A percentile compares a stretch with the other conserved stretches of the same genome.
Conservation (phyloP, 2,329 filamentous ascomycete genomes). For the Knoxdaviesia proteae region DNA sequence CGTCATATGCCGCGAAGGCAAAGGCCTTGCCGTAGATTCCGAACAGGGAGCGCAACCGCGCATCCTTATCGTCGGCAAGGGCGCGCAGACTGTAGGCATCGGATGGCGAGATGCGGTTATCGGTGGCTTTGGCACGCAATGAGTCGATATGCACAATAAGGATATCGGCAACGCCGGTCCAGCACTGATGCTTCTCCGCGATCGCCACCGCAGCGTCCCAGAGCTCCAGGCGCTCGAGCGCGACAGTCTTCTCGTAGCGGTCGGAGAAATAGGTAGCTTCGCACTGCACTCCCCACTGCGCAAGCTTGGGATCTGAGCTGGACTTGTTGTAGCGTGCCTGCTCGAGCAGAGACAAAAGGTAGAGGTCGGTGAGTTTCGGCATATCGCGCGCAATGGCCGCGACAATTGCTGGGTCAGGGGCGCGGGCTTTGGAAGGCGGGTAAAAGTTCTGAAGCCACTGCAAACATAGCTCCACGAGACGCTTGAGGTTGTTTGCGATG, state of each 20-base stretch:
- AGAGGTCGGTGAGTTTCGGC: constrained; percentile 30
- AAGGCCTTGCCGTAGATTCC: constrained; percentile 44
- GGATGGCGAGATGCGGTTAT: constrained; percentile 10
- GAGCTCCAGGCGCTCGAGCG: constrained; percentile 30
- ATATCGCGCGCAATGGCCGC: constrained; percentile 24
- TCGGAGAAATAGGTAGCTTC: constrained; percentile 26
- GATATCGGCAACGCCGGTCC: constrained; percentile 33
- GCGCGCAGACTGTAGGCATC: constrained; percentile 12
- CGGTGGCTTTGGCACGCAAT: constrained; percentile 11
- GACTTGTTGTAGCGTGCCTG: constrained; percentile 27
- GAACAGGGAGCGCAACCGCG: constrained; percentile 32
- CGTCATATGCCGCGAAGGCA: constrained; percentile 61
- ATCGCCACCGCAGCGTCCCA: constrained; percentile 37
- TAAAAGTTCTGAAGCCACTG: constrained; percentile 29
- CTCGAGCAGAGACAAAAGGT: constrained; percentile 32
- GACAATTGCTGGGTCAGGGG: constrained; percentile 19
- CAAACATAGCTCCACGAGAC: constrained; percentile 34
- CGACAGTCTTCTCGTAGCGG: constrained; percentile 29
- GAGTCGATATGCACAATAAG: constrained; percentile 30
- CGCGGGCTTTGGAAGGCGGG: constrained; percentile 10
- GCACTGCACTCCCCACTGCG: constrained; percentile 23
- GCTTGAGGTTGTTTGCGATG: constrained; percentile 39
- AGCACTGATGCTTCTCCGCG: constrained; percentile 34
- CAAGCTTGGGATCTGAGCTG: constrained; percentile 20
- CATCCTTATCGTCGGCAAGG: constrained; percentile 19